Evolutionary conservation across 2,329 filamentous ascomycete genomes (phyloP), one percentile per base, ranked within the genome.

Genomic region (Intubia oerlemansii): DNA sequence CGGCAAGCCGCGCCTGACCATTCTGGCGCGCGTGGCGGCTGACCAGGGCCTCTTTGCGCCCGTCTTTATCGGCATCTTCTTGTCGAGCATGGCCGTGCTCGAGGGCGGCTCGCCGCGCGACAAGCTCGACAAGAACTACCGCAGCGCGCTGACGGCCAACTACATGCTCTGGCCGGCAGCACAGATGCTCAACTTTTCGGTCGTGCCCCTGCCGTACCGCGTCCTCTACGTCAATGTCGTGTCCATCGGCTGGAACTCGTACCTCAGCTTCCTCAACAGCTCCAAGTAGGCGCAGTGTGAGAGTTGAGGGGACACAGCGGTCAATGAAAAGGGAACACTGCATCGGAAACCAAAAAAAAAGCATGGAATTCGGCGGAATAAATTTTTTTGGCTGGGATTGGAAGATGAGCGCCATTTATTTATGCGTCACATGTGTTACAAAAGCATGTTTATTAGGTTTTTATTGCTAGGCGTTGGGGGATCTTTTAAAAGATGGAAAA

Each of bases 81-180:
- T 93, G 36, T 66, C 66, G 39, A 76, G 66, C 45, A 90, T 92
- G 81, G 79, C 82, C 11, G 61, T 75, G 34, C 60, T 88, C 50
- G 80, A 90, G 51, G 79, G 80, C 16, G 44, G 44, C 18, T 52
- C 49, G 32, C 51, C 57, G 17, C 33, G 55, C 41, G 66, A 82
- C 43, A 84, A 85, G 53, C 58, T 88, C 31, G 52, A 66, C 34
- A 68, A 62, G 42, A 75, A 65, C 34, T 93, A 82, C 53, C 50
- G 53, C 39, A 59, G 65, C 10, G 77, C 78, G 18, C 64, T 92
- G 43, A 63, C 63, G 48, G 74, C 79, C 47, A 93, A 92, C 56
- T 81, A 80, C 62, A 65, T 80, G 56, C 51, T 93, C 32, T 93
- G 84, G 84, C 84, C 84, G 4, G 58, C 60, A 37, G 80, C 90